Percentiles rank a stretch among this genome's conserved stretches.
Evolutionary conservation across 1,139 yeast genomes (phyloP).

Genomic region (Suhomyces anneliseae): DNA sequence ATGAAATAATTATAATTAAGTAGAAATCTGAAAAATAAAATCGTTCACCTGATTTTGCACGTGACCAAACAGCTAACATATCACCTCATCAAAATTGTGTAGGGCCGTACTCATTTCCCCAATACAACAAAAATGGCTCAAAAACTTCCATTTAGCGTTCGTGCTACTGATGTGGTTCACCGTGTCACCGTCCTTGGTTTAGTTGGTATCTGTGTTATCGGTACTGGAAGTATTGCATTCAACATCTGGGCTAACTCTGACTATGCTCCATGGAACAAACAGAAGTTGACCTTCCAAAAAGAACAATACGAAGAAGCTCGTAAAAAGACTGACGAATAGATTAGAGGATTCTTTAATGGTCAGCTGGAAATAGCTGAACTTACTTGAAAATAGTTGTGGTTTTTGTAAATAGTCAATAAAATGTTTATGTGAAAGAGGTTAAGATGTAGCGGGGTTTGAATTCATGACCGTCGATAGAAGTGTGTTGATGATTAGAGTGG

Average conservation of each 20-base stretch:
- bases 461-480: too few relatives aligned
- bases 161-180: conserved; percentile 32
- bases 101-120: not conserved
- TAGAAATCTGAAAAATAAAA: not conserved
- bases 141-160: conserved; percentile 45
- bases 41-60: not conserved
- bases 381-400: not conserved
- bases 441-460: not conserved
- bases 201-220: conserved; percentile 40
- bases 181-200: conserved; percentile 28
- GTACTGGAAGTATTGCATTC: conserved; percentile 26
- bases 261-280: conserved; percentile 42
- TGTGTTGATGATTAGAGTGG: too few relatives aligned
- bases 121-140: conserved; percentile 22
- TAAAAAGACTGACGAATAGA: conserved; percentile 6
- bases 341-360: too few relatives aligned
- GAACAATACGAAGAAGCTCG: conserved; percentile 28
- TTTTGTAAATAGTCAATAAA: conserved; percentile 6
- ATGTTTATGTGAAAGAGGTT: not conserved
- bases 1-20: not conserved
- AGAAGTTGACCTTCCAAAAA: conserved; percentile 41
- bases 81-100: not conserved
- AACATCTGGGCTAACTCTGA: conserved; percentile 35
- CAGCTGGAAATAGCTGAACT: not conserved
- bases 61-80: too few relatives aligned